Percentiles rank a stretch among this genome's conserved stretches.
These are phyloP conservation scores for Schoenoplectus tabernaemontani DNA, from an alignment of 202 grass and related monocot species.

Conservation along the genomic window DNA sequence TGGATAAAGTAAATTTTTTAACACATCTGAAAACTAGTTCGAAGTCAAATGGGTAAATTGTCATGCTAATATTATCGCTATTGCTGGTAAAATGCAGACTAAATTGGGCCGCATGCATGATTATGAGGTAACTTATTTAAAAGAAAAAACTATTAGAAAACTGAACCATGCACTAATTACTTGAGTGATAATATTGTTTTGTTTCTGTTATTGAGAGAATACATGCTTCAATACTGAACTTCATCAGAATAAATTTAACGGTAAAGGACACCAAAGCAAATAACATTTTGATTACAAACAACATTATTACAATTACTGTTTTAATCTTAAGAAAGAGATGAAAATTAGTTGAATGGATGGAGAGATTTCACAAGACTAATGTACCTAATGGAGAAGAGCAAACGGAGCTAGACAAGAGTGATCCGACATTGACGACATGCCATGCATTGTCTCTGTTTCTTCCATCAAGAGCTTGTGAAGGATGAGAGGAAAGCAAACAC, in stretches of 20 bases:
- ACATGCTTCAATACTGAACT: not conserved
- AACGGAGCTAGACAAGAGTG: constrained; percentile 27
- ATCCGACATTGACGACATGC: constrained; percentile 26
- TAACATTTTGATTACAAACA: not conserved
- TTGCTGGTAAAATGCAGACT: no score
- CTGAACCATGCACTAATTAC: no score
- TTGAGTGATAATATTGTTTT: no score
- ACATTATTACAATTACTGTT: not conserved
- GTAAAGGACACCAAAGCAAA: not conserved
- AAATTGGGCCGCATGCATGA: no score
- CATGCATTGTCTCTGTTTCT: not conserved
- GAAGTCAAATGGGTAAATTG: no score
- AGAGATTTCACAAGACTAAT: not conserved
- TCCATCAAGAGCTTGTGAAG: not conserved
- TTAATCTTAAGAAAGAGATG: not conserved
- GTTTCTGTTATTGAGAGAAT: not conserved
- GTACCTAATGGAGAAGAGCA: constrained; percentile 41
- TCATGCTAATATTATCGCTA: no score
- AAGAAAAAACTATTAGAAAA: no score
- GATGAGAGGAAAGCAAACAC: constrained; percentile 9
- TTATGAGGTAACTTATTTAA: not conserved
- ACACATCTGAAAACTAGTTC: no score
- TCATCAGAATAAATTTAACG: not conserved
- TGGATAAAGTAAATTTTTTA: no score
- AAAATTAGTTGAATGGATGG: not conserved